Conservation (phyloP, 768 basidiomycete species). For the Boletus tomentosulus region DNA sequence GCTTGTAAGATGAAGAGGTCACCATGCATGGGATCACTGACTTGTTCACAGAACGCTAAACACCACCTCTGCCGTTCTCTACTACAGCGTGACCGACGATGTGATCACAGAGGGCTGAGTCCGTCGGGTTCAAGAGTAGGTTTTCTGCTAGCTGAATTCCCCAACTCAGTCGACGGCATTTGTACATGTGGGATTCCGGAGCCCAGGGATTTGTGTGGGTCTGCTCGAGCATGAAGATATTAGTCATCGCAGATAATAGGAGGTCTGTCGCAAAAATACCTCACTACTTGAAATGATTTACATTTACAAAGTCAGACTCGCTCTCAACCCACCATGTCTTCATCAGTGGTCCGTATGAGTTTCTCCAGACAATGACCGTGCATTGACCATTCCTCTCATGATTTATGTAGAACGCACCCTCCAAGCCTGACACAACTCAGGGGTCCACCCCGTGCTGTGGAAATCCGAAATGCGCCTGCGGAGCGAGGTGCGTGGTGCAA, state of each 20-base stretch:
- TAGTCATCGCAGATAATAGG: not conserved
- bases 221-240: not conserved
- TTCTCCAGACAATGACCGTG: not conserved
- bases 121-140: slow-evolving; percentile 49
- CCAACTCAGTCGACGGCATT: too few species aligned
- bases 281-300: not conserved
- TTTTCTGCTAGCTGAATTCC: not conserved
- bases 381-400: not conserved
- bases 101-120: slow-evolving; percentile 51
- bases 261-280: slow-evolving; percentile 3
- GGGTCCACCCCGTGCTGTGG: slow-evolving; percentile 12
- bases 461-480: slow-evolving; percentile 16
- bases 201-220: too few species aligned
- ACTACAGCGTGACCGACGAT: slow-evolving; percentile 42
- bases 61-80: slow-evolving; percentile 38
- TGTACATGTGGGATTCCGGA: too few species aligned
- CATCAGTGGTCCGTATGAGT: not conserved
- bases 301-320: not conserved
- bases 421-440: slow-evolving; percentile 3
- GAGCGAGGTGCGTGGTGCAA: slow-evolving; percentile 8
- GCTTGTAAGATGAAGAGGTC: slow-evolving; percentile 27
- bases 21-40: not conserved
- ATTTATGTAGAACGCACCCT: slow-evolving; percentile 4
- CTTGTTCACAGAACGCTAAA: slow-evolving; percentile 31
- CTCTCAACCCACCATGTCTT: slow-evolving; percentile 6